These are phyloP conservation scores for Casaregolazyma lundiana DNA, from an alignment of 1,139 yeast genomes.

Conservation along the genomic window DNA sequence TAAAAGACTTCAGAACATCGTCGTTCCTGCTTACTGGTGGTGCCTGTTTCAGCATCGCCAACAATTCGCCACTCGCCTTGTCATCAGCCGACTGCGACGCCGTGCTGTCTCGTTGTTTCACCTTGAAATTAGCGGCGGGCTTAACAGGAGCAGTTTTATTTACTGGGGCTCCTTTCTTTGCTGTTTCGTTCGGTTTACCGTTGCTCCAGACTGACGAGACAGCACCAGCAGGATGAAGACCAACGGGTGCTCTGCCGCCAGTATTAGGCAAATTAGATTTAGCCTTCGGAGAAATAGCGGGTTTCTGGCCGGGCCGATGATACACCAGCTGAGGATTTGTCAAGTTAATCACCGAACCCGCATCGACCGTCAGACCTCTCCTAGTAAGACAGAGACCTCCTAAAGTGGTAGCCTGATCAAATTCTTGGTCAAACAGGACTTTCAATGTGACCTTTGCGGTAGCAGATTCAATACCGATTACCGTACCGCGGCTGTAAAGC, in stretches of 20 bases:
- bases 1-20: slow-evolving; percentile 32
- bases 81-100: slow-evolving; percentile 14
- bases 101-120: slow-evolving; percentile 7
- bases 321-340: slow-evolving; percentile 68
- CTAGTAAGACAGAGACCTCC: slow-evolving; percentile 71
- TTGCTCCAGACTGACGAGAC: slow-evolving; percentile 12
- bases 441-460: slow-evolving; percentile 57
- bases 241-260: background rate
- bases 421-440: slow-evolving; percentile 76
- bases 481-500: slow-evolving; percentile 82
- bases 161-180: background rate
- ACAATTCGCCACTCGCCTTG: slow-evolving; percentile 36
- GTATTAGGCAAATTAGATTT: background rate
- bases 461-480: slow-evolving; percentile 67
- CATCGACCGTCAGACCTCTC: slow-evolving; percentile 80
- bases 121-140: background rate
- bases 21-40: slow-evolving; percentile 24
- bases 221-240: slow-evolving; percentile 1
- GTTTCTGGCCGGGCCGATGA: slow-evolving; percentile 34
- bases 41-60: slow-evolving; percentile 35
- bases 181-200: background rate
- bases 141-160: background rate
- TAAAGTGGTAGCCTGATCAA: slow-evolving; percentile 76
- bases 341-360: slow-evolving; percentile 75
- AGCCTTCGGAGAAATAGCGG: background rate